These are phyloP conservation scores for Nemania serpens DNA, from an alignment of 2,329 filamentous ascomycete genomes.

Conservation along the genomic window DNA sequence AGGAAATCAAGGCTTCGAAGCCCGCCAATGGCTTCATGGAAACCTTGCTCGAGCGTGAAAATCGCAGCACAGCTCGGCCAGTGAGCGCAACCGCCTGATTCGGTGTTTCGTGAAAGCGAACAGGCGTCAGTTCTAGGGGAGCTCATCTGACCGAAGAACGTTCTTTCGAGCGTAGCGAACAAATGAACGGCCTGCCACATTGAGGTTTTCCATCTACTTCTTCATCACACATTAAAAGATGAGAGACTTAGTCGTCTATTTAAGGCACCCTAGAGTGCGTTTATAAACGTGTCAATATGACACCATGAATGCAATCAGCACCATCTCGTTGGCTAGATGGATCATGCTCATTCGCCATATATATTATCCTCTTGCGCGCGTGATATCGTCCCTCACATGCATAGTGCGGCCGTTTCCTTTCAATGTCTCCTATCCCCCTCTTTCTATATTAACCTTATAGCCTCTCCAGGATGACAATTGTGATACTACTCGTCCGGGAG, in stretches of 20 bases:
- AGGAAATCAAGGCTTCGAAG: slow-evolving; percentile 60
- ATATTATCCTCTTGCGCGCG: neutral
- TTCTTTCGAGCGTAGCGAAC: slow-evolving; percentile 42
- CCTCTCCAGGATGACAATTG: neutral
- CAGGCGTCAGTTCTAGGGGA: slow-evolving; percentile 31
- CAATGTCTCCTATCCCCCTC: neutral
- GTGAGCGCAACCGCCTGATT: slow-evolving; percentile 43
- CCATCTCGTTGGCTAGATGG: slow-evolving; percentile 36
- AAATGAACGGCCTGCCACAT: slow-evolving; percentile 23
- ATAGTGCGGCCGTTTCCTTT: slow-evolving; percentile 4
- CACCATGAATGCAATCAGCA: slow-evolving; percentile 39
- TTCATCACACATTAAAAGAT: slow-evolving; percentile 18
- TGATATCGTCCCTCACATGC: slow-evolving; percentile 4
- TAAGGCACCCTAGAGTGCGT: slow-evolving; percentile 20
- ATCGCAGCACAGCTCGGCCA: slow-evolving; percentile 34
- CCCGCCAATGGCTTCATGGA: slow-evolving; percentile 55
- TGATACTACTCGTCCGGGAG: slow-evolving; percentile 9
- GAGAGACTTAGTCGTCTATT: slow-evolving; percentile 25
- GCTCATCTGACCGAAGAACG: slow-evolving; percentile 43
- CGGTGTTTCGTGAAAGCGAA: slow-evolving; percentile 19
- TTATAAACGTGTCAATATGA: slow-evolving; percentile 26
- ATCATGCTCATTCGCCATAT: slow-evolving; percentile 38
- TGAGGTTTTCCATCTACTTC: slow-evolving; percentile 36
- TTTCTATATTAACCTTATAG: slow-evolving; percentile 14
- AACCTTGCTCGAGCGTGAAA: slow-evolving; percentile 62